Conservation (phyloP, 2,329 filamentous ascomycete genomes). For the Chrysoporthe deuterocubensis region DNA sequence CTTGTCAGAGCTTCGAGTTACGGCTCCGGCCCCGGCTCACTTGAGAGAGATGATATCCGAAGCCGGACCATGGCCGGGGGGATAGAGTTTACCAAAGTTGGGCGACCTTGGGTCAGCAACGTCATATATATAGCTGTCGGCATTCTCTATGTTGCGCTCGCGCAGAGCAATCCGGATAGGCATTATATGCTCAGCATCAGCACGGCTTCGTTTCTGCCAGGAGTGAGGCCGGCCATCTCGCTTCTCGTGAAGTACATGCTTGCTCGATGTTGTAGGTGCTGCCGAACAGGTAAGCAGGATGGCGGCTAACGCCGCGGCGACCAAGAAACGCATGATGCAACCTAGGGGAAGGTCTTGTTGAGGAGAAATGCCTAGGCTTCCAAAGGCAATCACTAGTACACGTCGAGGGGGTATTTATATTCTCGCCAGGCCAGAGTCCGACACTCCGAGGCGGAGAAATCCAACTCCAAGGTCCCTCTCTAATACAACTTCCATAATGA, state of each 20-base stretch:
- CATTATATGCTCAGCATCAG: conserved; percentile 21
- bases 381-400: not conserved
- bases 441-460: not conserved
- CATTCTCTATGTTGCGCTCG: conserved; percentile 23
- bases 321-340: conserved; percentile 19
- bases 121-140: conserved; percentile 22
- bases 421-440: not conserved
- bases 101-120: conserved; percentile 24
- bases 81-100: conserved; percentile 19
- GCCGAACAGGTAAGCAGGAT: conserved; percentile 15
- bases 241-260: conserved; percentile 25
- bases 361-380: not conserved
- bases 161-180: conserved; percentile 25
- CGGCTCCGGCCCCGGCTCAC: no score
- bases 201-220: conserved; percentile 23
- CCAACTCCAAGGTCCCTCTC: not conserved
- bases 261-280: conserved; percentile 19
- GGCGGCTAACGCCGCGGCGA: conserved; percentile 15
- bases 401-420: conserved; percentile 2
- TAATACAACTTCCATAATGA: not conserved
- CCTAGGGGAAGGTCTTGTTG: not conserved
- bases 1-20: not conserved
- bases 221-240: conserved; percentile 19
- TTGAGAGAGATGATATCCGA: not conserved
- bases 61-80: not conserved